phyloP scores from a whole-genome alignment of 2,329 filamentous ascomycete species.

The Fusarium sp. region DNA sequence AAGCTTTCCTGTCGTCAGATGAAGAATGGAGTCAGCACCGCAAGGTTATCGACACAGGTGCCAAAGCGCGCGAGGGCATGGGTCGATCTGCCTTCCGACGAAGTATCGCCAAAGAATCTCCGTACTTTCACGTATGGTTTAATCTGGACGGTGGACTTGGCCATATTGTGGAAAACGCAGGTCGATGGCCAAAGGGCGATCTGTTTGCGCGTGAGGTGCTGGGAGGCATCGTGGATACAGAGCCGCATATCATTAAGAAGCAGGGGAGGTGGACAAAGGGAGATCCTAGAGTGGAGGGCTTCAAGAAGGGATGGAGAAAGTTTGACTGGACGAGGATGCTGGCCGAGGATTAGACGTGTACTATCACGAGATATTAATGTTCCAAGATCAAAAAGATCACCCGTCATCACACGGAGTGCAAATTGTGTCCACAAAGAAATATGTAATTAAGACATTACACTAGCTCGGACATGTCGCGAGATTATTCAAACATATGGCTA shows the following conservation, averaged over 20 bases:
- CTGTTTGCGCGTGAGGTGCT: slow-evolving; percentile 93
- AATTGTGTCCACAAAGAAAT: slow-evolving; percentile 2
- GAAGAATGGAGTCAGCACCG: slow-evolving; percentile 97
- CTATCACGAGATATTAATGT: slow-evolving; percentile 10
- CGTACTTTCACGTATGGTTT: slow-evolving; percentile 99
- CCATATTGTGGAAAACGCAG: slow-evolving; percentile 90
- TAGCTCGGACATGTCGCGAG: slow-evolving; percentile 33
- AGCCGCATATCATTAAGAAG: slow-evolving; percentile 87
- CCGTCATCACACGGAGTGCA: too few relatives aligned
- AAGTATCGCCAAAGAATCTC: slow-evolving; percentile 93
- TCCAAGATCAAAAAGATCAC: too few relatives aligned
- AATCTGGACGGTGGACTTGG: slow-evolving; percentile 91
- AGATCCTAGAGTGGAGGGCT: slow-evolving; percentile 80
- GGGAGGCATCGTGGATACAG: slow-evolving; percentile 91
- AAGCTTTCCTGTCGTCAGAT: slow-evolving; percentile 90
- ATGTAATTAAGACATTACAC: slow-evolving; percentile 45
- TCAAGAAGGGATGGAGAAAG: slow-evolving; percentile 88
- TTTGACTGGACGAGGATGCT: slow-evolving; percentile 88
- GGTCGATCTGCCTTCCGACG: slow-evolving; percentile 88
- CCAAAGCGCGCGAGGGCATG: slow-evolving; percentile 72
- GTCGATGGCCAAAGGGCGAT: slow-evolving; percentile 90
- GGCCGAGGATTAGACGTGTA: slow-evolving; percentile 52
- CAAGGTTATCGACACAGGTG: slow-evolving; percentile 91
- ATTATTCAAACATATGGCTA: slow-evolving; percentile 44
- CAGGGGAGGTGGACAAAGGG: slow-evolving; percentile 88